Base-by-base conservation (phyloP, 192 early-diverging fungal genomes). In the Gryganskiella cystojenkinii region DNA sequence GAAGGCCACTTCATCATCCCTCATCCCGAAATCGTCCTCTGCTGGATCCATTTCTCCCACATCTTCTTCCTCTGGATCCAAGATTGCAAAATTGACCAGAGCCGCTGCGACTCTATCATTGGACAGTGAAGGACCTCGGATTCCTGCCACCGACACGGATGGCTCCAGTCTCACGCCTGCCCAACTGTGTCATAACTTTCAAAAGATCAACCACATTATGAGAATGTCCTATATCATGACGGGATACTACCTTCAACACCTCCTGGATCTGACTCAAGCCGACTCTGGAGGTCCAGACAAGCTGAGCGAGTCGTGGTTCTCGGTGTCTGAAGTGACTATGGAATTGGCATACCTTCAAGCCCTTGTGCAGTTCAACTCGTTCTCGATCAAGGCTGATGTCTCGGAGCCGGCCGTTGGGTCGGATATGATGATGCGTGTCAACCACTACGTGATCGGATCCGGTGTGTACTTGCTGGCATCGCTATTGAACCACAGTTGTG, bases 401-500 rank as follows among this genome's bases (percentile, higher is more conserved):
- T 14, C 22, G 3, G 50, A 62, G 28, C 22, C 11, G 1, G 7
- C 14, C 0, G 45, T 19, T 1, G 66, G 28, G 3, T 42, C 54
- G 17, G 50, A 40, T 14, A 15, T n/a, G 4, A 46, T 64, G 30
- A 42, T 15, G 15, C 54, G 43, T 4, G 1, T 64, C 25, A 25
- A 64, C 0, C 65, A 78, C n/a, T 78, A 43, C 28, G 19, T 54
- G 13, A 64, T 78, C 13, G 74, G 74, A 34, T 68, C 66, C 22
- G 74, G 53, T 9, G 31, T 78, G 1, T 78, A 78, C 7, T n/a
- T 69, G 28, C 27, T 68, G 4, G 66, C 74, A 13, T 78, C 66
- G 27, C 68, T 78, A 55, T 78, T 78, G 31, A 78, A 78, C 50
- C 74, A 78, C 37, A 78, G 74, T 50, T 78, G 74, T 54, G 67